Conservation (phyloP, 345 rosid genomes). For the Cardamine chenopodiifolia region DNA sequence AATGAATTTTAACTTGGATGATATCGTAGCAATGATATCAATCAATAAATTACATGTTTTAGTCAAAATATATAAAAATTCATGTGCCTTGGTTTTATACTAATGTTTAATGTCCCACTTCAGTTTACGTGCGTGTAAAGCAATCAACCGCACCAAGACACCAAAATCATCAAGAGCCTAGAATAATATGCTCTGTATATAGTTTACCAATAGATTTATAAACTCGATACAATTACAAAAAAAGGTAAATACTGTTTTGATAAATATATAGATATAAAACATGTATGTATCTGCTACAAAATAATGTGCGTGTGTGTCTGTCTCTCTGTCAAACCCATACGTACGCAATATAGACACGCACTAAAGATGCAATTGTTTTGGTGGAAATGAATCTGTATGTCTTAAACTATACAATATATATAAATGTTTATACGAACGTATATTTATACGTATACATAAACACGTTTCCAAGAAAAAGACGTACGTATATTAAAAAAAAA, state of each 20-base stretch:
- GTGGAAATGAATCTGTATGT: constrained; percentile 26
- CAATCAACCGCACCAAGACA: constrained; percentile 6
- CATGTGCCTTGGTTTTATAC: not conserved
- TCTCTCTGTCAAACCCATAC: constrained; percentile 24
- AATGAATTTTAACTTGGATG: not conserved
- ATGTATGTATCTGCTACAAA: not conserved
- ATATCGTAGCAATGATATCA: not conserved
- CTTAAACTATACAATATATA: not conserved
- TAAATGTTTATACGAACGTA: constrained; percentile 18
- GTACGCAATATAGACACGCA: constrained; percentile 35
- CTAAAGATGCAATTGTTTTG: constrained; percentile 27
- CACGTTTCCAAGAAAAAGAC: constrained; percentile 31
- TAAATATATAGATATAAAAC: not conserved
- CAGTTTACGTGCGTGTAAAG: not conserved
- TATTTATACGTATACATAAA: constrained; percentile 36
- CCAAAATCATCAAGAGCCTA: constrained; percentile 12
- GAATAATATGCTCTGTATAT: not conserved
- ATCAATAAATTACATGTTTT: not conserved
- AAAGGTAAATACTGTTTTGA: not conserved
- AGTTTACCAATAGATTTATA: constrained; percentile 14
- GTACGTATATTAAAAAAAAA: constrained; percentile 8
- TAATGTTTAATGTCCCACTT: not conserved
- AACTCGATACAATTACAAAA: constrained; percentile 1
- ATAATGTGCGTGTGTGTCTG: constrained; percentile 29
- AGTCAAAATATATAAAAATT: not conserved